phyloP scores from a whole-genome alignment of 345 rosid genomes.

The Gossypium sturtianum region DNA sequence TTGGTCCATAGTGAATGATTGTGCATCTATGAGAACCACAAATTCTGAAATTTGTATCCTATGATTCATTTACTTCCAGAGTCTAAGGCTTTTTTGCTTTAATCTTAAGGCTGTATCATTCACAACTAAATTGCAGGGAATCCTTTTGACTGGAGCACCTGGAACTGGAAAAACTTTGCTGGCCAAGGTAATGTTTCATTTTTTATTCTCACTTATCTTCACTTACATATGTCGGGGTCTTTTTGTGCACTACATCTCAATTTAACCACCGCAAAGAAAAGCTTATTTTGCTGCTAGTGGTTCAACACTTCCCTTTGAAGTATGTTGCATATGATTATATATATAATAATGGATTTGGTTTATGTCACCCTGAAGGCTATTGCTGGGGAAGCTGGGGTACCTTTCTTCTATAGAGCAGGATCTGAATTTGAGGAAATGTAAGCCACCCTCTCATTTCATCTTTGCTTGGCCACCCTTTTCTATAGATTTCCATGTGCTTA shows the following conservation, averaged over 20 bases:
- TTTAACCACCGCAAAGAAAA: neutral
- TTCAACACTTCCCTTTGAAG: neutral
- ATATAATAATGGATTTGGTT: conserved; percentile 3
- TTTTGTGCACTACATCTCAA: conserved; percentile 1
- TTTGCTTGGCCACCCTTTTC: conserved; percentile 2
- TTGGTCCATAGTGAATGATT: neutral
- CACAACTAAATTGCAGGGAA: conserved; percentile 57
- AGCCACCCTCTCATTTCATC: conserved; percentile 24
- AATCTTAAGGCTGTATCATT: neutral
- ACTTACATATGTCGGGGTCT: neutral
- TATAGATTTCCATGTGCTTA: neutral
- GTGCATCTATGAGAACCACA: neutral
- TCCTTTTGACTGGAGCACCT: conserved; percentile 98
- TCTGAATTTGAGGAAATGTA: conserved; percentile 99
- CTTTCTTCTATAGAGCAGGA: conserved; percentile 97
- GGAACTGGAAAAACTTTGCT: conserved; percentile 98
- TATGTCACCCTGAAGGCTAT: conserved; percentile 61
- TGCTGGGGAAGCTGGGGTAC: conserved; percentile 99
- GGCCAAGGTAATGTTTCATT: conserved; percentile 62
- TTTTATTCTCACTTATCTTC: neutral
- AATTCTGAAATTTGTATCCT: conserved; percentile 1
- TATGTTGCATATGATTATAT: neutral
- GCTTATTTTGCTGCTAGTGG: neutral
- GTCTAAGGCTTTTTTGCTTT: neutral
- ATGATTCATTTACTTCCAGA: neutral